Percentiles rank a stretch among this genome's conserved stretches.
phyloP scores from a whole-genome alignment of 805 yeast species.

The Lipomyces yamadae region DNA sequence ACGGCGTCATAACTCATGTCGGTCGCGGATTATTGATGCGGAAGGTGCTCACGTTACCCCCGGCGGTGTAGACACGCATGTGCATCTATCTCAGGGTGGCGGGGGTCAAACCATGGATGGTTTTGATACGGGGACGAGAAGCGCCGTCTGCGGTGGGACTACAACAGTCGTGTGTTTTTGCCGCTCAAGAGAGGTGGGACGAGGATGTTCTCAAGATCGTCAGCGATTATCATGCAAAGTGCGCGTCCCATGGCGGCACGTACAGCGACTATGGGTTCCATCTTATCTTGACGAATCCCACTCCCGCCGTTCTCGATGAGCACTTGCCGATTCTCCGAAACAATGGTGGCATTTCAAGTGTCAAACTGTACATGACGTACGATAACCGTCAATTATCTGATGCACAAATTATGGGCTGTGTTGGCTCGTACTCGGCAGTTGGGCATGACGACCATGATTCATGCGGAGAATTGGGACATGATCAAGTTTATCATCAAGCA shows the following conservation, averaged over 20 bases:
- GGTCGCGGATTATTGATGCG: conserved; percentile 52
- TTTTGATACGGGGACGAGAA: conserved; percentile 52
- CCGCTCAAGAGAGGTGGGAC: conserved; percentile 50
- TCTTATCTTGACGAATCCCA: conserved; percentile 50
- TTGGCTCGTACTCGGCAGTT: conserved; percentile 50
- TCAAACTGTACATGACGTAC: conserved; percentile 55
- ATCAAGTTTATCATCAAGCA: conserved; percentile 51
- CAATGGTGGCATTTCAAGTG: conserved; percentile 49
- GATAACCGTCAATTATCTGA: conserved; percentile 52
- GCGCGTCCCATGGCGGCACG: conserved; percentile 41
- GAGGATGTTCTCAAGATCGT: conserved; percentile 43
- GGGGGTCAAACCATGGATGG: conserved; percentile 52
- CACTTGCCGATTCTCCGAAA: conserved; percentile 46
- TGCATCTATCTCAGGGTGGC: conserved; percentile 53
- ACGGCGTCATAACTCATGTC: conserved; percentile 50
- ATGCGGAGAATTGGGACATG: conserved; percentile 58
- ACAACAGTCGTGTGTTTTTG: conserved; percentile 57
- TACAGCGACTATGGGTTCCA: conserved; percentile 58
- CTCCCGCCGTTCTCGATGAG: conserved; percentile 43
- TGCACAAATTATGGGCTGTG: conserved; percentile 49
- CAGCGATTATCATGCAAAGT: conserved; percentile 44
- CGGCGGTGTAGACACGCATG: conserved; percentile 59
- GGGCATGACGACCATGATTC: conserved; percentile 56
- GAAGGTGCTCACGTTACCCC: conserved; percentile 56
- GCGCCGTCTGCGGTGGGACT: conserved; percentile 58